A percentile compares a stretch with the other conserved stretches of the same genome.
Evolutionary conservation across 2,329 filamentous ascomycete species (phyloP).

Genomic region (Ophiostoma quercus): DNA sequence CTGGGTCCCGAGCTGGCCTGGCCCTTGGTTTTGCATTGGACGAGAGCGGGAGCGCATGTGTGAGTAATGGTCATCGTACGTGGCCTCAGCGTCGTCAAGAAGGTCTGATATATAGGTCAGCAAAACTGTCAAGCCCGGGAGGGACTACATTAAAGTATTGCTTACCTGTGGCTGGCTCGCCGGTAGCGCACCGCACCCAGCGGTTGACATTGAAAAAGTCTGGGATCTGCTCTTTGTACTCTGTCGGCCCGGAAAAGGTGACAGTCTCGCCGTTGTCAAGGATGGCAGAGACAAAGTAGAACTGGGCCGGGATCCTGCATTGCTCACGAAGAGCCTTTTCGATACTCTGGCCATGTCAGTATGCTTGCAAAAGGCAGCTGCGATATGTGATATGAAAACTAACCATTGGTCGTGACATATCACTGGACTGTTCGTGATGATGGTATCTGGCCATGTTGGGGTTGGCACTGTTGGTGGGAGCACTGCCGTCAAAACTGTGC

Average conservation of each 20-base stretch:
- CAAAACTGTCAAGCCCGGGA: not conserved
- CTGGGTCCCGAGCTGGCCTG: conserved; percentile 11
- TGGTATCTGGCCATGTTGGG: conserved; percentile 23
- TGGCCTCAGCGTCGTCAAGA: not conserved
- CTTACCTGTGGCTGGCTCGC: conserved; percentile 38
- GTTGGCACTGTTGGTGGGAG: conserved; percentile 10
- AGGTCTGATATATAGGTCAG: not conserved
- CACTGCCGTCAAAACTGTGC: conserved; percentile 21
- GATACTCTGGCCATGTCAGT: conserved; percentile 34
- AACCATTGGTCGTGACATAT: conserved; percentile 30
- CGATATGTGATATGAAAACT: conserved; percentile 8
- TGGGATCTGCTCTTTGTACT: conserved; percentile 38
- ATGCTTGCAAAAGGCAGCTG: not conserved
- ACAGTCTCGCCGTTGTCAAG: conserved; percentile 44
- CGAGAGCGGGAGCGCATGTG: conserved; percentile 19
- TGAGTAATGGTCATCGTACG: conserved; percentile 10
- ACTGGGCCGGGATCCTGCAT: conserved; percentile 47
- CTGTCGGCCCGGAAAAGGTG: conserved; percentile 44
- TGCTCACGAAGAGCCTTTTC: conserved; percentile 48
- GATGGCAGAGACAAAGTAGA: conserved; percentile 50
- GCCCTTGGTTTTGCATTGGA: conserved; percentile 15
- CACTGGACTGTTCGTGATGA: conserved; percentile 24
- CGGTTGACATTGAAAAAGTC: conserved; percentile 45
- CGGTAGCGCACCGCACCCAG: conserved; percentile 35
- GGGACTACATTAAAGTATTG: not conserved